Evolutionary conservation across 176 grass and related monocot genomes (phyloP), one percentile per base, ranked within the genome.

Genomic region (Oryza glumipatula): DNA sequence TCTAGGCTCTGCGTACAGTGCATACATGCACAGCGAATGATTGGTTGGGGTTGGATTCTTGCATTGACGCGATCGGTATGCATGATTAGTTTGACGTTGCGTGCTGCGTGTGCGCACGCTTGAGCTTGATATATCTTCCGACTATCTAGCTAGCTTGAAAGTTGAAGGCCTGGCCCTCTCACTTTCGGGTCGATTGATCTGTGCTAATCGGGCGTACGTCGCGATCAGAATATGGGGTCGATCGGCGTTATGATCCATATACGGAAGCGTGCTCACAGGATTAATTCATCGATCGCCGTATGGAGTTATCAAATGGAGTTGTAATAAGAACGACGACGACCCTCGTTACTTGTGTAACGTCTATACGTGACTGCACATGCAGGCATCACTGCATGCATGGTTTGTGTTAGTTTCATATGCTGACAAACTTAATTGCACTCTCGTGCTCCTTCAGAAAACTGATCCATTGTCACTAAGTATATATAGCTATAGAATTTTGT

Each of bases 251-350:
- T 51, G 78, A 68, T 68, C 35, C 74, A 63, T 36, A 63, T 36
- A 70, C 19, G 16, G 32, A 52, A 77, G 66, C 23, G 22, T 24
- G 46, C 46, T 81, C 66, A 70, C 46, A 21, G 79, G 75, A 3
- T 22, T 39, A 39, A 39, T 39, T 23, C 75, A 11, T 72, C 41
- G 39, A 16, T 30, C 58, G 65, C 58, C 16, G 65, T 14, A 23
- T 63, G 22, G 6, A 19, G 23, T 66, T 10, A 23, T 30, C 39
- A 66, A 45, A 64, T 65, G 22, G 35, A 41, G 63, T 30, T 30
- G 14, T 28, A 15, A 58, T 45, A 15, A 38, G 28, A 33, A 26
- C 26, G 26, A 68, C 65, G 30, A 21, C 65, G 30, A 21, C 2
- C 58, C 6, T 63, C 21, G 21, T n/a, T 6, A 0, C 51, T 49